Evolutionary conservation across 108 stramenopile genomes (phyloP), one percentile per base, ranked within the genome.

Genomic region (Cyclotella kingstonii): DNA sequence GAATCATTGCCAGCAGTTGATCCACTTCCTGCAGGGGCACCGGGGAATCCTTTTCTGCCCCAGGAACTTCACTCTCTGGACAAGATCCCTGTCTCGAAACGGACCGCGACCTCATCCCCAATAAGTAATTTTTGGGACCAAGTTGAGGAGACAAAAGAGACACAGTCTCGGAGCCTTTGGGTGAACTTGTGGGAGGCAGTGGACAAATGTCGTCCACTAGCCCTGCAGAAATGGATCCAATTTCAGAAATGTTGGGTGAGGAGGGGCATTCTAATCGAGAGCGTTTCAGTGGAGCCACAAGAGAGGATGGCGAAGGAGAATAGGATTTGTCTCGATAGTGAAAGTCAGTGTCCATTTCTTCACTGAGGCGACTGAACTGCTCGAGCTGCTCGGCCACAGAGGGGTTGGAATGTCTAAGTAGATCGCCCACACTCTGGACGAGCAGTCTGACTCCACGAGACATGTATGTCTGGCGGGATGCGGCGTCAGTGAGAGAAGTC

Each of bases 381-480:
- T 72, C 76, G 2, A 77, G 33, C 38, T 77, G 70, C 33, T 41
- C 64, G 0, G 76, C 76, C 44, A 77, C 70, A 7, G 47, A 19
- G 2, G 70, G 65, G 35, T 72, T 72, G 27, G 36, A 44, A 6
- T 30, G 29, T 14, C 74, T 19, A 6, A 77, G 27, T 0, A 77
- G n/a, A 47, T 71, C 76, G 14, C 70, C 76, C 11, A 77, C 76
- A 35, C 76, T 60, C 11, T 60, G 64, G 17, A 77, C 76, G 2
- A 77, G 23, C 4, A 77, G 43, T 2, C 70, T 28, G 9, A 77
- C 70, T 2, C 76, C 76, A 4, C 66, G 39, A 11, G 46, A 26
- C 70, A 72, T 67, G 58, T 77, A 77, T 2, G 70, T 67, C 41
- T 77, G 76, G 2, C 70, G 48, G 9, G 51, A 65, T 1, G 63